These are phyloP conservation scores for Moesziomyces antarcticus DNA, from an alignment of 1,284 basidiomycete species.

Conservation along the genomic window DNA sequence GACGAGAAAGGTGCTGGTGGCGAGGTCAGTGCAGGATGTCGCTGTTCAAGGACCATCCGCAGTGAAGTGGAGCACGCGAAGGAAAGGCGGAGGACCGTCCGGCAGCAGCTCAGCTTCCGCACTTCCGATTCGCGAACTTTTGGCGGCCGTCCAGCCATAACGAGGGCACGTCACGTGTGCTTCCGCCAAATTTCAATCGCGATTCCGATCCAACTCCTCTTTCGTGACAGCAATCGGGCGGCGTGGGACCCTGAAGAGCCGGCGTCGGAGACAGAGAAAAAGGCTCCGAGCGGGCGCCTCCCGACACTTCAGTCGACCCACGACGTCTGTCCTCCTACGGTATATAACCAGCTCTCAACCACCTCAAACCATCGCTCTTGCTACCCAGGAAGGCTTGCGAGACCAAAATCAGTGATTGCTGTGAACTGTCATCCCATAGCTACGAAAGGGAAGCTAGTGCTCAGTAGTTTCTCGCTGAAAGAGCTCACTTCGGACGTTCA, in stretches of 20 bases:
- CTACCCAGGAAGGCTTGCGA: too few species aligned
- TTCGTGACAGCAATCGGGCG: neutral
- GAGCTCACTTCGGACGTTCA: too few species aligned
- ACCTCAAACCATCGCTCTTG: too few species aligned
- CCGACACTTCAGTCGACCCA: neutral
- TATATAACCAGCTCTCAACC: neutral
- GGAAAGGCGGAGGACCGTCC: neutral
- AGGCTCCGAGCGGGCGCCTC: constrained; percentile 28
- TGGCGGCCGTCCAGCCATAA: neutral
- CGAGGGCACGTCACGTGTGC: constrained; percentile 5
- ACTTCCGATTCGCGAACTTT: constrained; percentile 44
- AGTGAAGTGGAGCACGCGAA: neutral
- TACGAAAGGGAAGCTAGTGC: too few species aligned
- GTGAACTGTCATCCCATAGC: too few species aligned
- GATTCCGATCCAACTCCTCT: neutral
- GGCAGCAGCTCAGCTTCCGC: neutral
- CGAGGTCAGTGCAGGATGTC: too few species aligned
- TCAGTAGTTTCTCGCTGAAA: too few species aligned
- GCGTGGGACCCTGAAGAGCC: constrained; percentile 7
- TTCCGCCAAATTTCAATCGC: neutral
- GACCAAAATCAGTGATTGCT: too few species aligned
- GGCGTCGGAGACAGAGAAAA: constrained; percentile 9
- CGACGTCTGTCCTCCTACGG: neutral
- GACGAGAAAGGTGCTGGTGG: too few species aligned
- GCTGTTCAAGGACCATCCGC: too few species aligned